phyloP scores from a whole-genome alignment of 129 eudicot species.

The Chrysanthemum makinoi region DNA sequence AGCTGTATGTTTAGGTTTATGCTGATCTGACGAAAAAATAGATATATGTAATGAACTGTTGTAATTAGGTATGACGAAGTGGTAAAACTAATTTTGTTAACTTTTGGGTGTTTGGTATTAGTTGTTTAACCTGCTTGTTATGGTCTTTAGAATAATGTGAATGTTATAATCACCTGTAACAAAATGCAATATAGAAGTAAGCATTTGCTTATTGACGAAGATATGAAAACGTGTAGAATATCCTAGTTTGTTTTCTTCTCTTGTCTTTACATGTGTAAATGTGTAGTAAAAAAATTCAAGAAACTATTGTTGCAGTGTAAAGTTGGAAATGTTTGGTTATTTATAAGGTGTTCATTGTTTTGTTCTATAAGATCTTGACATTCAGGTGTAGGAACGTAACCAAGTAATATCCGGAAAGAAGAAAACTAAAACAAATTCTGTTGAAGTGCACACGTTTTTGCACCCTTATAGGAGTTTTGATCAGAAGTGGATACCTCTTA shows the following conservation, averaged over 20 bases:
- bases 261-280: too few species aligned
- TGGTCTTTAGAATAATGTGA: too few species aligned
- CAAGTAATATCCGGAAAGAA: conserved; percentile 62
- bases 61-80: too few species aligned
- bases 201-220: background rate
- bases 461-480: conserved; percentile 92
- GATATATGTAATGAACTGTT: background rate
- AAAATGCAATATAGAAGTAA: too few species aligned
- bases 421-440: conserved; percentile 95
- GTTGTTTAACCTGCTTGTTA: too few species aligned
- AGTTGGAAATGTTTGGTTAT: too few species aligned
- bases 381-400: conserved; percentile 57
- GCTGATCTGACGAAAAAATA: too few species aligned
- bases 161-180: too few species aligned
- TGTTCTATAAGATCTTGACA: conserved; percentile 19
- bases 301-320: too few species aligned
- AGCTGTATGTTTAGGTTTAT: conserved; percentile 37
- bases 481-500: conserved; percentile 85
- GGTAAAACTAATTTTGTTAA: too few species aligned
- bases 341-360: background rate
- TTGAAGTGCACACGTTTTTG: conserved; percentile 90
- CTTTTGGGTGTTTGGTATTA: too few species aligned
- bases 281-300: background rate
- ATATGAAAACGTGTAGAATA: background rate
- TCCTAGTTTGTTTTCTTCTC: too few species aligned